Base-by-base conservation (phyloP, 2,329 filamentous ascomycete species). In the Fusarium equiseti region DNA sequence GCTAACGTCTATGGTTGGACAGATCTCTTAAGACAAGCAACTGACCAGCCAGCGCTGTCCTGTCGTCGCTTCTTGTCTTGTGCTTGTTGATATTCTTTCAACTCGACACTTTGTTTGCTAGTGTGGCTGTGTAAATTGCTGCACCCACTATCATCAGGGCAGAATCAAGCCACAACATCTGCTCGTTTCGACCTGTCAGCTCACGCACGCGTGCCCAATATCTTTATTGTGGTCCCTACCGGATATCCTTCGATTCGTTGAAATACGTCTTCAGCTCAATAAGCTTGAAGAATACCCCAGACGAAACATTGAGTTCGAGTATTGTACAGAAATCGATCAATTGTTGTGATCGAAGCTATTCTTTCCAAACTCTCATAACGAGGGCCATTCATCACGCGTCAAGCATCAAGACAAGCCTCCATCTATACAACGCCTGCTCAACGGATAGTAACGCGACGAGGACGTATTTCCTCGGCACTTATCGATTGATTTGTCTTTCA, bases 201-300 rank as follows among this genome's bases (percentile, higher is more conserved):
- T 84, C 88, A 89, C 87, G 83, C 81, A 83, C 86, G 81, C 85
- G 86, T 85, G 84, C 82, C 84, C 83, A 86, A 85, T 87, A 85
- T 83, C 86, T 86, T 85, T 83, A 81, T 81, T 79, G 77, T 71
- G 80, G 83, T 79, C 78, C 80, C 81, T 83, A 81, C 80, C 79
- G 80, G 79, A 81, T 80, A 82, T 79, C 79, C 79, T 79, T 76
- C 77, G 75, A 81, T 74, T 29, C 31, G 52, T 32, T 57, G 49
- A 31, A 56, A 58, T 43, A 70, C 45, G 60, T 61, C 73, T 66
- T 68, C 79, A 78, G 80, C 79, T 79, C 81, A 77, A 79, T 81
- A 83, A 81, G 83, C 84, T 81, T 26, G 50, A 42, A 42, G 84
- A 85, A 79, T 77, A 76, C 76, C 78, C 79, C 79, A 81, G 80